phyloP scores from a whole-genome alignment of 1,139 yeast species.

The Wickerhamiella pararugosa region DNA sequence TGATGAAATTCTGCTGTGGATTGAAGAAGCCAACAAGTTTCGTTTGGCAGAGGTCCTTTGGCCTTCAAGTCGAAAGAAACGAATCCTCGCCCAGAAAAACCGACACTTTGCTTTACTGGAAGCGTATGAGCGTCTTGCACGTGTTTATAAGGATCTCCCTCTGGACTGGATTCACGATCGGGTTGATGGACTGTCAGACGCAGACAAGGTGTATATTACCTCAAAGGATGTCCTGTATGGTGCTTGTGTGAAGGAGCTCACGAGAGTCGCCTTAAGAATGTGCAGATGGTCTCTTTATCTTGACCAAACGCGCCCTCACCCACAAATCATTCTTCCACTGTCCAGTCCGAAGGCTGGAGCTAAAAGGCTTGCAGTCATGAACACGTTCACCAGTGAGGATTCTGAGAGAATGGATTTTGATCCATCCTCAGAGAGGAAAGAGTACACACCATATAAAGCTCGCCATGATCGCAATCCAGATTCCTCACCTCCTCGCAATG shows the following conservation, averaged over 20 bases:
- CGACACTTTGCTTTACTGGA: neutral
- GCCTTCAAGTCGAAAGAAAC: constrained; percentile 2
- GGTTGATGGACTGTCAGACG: neutral
- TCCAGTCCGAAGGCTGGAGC: neutral
- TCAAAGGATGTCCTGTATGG: constrained; percentile 11
- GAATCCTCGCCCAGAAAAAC: neutral
- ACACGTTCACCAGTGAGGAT: neutral
- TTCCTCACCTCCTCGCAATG: constrained; percentile 21
- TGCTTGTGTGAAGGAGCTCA: constrained; percentile 9
- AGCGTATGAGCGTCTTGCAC: neutral
- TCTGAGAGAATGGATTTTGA: no score
- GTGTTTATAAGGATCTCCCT: neutral
- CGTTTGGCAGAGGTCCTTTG: constrained; percentile 3
- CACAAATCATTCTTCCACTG: constrained; percentile 11
- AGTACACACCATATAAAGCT: neutral
- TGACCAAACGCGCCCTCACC: constrained; percentile 10
- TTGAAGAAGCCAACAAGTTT: constrained; percentile 11
- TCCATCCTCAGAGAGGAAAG: no score
- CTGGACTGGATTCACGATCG: neutral
- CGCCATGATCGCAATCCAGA: constrained; percentile 23
- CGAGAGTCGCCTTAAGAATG: constrained; percentile 9
- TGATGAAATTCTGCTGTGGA: constrained; percentile 13
- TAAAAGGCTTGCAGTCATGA: neutral
- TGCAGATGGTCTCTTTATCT: constrained; percentile 12
- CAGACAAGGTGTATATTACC: constrained; percentile 1